phyloP scores from a whole-genome alignment of 2,329 filamentous ascomycete species.

The Colletotrichum sp. region DNA sequence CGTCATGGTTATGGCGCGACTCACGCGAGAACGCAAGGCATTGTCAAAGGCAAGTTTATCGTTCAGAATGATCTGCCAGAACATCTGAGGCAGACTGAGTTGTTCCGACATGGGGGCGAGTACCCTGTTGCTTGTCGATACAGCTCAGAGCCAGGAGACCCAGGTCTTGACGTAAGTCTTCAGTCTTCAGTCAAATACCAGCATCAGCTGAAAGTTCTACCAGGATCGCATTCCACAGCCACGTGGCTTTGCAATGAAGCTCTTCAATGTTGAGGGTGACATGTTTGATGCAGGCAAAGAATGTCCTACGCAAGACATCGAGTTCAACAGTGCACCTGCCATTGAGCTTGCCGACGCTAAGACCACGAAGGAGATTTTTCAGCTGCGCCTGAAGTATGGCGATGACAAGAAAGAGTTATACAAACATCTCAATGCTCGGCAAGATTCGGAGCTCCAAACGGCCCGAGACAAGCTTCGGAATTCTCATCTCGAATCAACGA shows the following conservation, averaged over 20 bases:
- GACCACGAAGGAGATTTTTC: not conserved
- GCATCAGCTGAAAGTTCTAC: not conserved
- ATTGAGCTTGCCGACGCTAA: not conserved
- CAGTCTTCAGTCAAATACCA: not conserved
- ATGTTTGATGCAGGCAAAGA: not conserved
- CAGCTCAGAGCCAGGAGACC: not conserved
- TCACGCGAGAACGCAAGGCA: not conserved
- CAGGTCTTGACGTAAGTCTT: not conserved
- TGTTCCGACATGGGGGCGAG: not conserved
- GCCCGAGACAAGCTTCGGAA: constrained; percentile 42
- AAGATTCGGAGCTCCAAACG: constrained; percentile 32
- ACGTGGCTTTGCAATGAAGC: not conserved
- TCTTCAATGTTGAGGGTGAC: not conserved
- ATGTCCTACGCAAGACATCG: not conserved
- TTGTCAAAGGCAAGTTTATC: not conserved
- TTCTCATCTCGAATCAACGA: constrained; percentile 35
- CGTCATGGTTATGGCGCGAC: not conserved
- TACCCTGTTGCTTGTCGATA: not conserved
- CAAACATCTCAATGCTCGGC: not conserved
- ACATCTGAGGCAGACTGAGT: not conserved
- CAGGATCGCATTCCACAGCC: not conserved
- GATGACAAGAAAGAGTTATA: not conserved
- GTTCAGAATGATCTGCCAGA: not conserved
- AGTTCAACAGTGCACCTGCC: not conserved
- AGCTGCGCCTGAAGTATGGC: not conserved